phyloP scores from a whole-genome alignment of 2,329 filamentous ascomycete genomes.

The Stromatinia cepivora region DNA sequence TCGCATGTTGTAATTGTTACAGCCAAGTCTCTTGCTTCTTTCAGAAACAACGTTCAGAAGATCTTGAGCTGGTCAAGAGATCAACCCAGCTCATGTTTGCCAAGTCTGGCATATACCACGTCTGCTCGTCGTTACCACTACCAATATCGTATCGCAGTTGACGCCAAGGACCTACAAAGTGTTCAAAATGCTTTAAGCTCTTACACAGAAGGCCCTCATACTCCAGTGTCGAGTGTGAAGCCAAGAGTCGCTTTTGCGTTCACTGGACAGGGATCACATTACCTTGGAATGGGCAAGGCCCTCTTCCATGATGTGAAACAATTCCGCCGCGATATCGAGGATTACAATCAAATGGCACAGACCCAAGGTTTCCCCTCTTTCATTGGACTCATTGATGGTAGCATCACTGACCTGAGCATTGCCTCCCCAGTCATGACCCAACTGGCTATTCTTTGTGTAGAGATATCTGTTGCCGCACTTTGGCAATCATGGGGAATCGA shows the following conservation, averaged over 20 bases:
- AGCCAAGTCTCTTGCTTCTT: slow-evolving; percentile 21
- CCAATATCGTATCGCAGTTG: slow-evolving; percentile 53
- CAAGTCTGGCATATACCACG: slow-evolving; percentile 29
- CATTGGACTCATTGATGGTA: slow-evolving; percentile 44
- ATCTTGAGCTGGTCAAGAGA: slow-evolving; percentile 14
- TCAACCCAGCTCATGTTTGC: slow-evolving; percentile 23
- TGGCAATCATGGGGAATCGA: slow-evolving; percentile 57
- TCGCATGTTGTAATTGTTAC: slow-evolving; percentile 24
- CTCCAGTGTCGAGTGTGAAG: slow-evolving; percentile 21
- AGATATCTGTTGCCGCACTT: slow-evolving; percentile 55
- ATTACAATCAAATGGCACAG: slow-evolving; percentile 33
- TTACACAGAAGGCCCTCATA: slow-evolving; percentile 16
- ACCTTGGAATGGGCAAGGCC: slow-evolving; percentile 36
- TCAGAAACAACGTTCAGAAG: slow-evolving; percentile 22
- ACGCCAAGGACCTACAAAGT: slow-evolving; percentile 43
- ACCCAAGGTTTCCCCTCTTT: slow-evolving; percentile 37
- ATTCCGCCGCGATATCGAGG: slow-evolving; percentile 34
- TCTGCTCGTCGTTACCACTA: slow-evolving; percentile 56
- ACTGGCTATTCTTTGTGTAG: slow-evolving; percentile 44
- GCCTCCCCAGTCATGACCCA: slow-evolving; percentile 18
- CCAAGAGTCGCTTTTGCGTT: slow-evolving; percentile 28
- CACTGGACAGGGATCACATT: slow-evolving; percentile 50
- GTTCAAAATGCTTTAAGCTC: slow-evolving; percentile 18
- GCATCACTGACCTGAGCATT: slow-evolving; percentile 8
- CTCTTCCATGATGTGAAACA: slow-evolving; percentile 43